Percentiles rank a stretch among this genome's conserved stretches.
These are phyloP conservation scores for Fagus crenata DNA, from an alignment of 306 rosid genomes.

Conservation along the genomic window DNA sequence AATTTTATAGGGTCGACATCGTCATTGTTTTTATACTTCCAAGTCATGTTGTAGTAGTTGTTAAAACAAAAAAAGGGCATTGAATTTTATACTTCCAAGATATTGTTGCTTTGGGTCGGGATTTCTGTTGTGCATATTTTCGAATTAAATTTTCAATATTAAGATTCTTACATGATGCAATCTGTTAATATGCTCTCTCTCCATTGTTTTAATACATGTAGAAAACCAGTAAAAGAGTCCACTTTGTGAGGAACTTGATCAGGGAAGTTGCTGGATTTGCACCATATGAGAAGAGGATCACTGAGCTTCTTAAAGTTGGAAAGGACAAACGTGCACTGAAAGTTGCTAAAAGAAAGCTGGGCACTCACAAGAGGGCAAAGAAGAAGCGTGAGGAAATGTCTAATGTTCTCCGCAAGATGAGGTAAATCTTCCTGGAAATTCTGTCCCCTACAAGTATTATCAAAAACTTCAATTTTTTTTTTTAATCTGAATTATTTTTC, in stretches of 20 bases:
- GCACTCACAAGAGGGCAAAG: constrained; percentile 88
- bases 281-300: constrained; percentile 84
- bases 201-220: constrained; percentile 21
- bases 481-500: background rate
- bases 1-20: background rate
- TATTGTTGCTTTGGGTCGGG: background rate
- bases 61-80: background rate
- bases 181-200: background rate
- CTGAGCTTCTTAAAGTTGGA: constrained; percentile 94
- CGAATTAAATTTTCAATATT: background rate
- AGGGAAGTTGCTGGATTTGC: constrained; percentile 93
- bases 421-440: constrained; percentile 37
- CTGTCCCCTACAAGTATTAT: too few relatives aligned
- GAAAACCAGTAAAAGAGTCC: constrained; percentile 86
- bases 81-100: background rate
- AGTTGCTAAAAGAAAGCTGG: constrained; percentile 86
- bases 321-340: constrained; percentile 89
- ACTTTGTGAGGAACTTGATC: constrained; percentile 71
- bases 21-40: background rate
- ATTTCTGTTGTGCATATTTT: background rate
- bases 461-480: too few relatives aligned
- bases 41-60: background rate
- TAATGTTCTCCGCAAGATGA: constrained; percentile 78
- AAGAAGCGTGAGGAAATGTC: constrained; percentile 96
- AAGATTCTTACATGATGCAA: background rate